phyloP scores from a whole-genome alignment of 257 asterid species.

The Gentiana dahurica region DNA sequence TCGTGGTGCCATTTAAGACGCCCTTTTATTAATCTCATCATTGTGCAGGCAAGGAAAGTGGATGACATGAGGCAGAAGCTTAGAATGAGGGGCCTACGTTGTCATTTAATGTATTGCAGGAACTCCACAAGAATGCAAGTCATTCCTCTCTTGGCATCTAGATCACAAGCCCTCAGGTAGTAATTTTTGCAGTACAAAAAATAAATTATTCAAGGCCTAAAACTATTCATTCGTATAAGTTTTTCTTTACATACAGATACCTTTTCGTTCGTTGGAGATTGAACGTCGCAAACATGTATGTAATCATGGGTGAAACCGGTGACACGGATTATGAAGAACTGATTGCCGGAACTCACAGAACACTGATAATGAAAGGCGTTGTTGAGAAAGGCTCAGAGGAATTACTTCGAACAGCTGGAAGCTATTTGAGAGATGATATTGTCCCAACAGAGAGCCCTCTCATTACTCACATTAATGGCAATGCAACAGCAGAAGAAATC shows the following conservation, averaged over 20 bases:
- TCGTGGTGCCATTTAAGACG: background rate
- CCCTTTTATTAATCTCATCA: background rate
- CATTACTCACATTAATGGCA: constrained; percentile 26
- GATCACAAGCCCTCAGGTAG: constrained; percentile 90
- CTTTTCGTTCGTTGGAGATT: constrained; percentile 80
- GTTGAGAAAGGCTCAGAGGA: constrained; percentile 69
- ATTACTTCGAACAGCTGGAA: constrained; percentile 53
- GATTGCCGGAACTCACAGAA: constrained; percentile 70
- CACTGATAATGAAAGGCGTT: constrained; percentile 47
- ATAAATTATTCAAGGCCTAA: too few relatives aligned
- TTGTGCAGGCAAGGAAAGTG: constrained; percentile 58
- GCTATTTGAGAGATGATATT: constrained; percentile 64
- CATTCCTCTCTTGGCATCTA: constrained; percentile 77
- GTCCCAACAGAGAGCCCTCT: constrained; percentile 59
- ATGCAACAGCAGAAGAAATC: constrained; percentile 42
- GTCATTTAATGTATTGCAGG: constrained; percentile 85
- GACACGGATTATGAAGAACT: constrained; percentile 82
- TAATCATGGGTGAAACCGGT: constrained; percentile 78
- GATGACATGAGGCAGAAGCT: constrained; percentile 85
- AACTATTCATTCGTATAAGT: too few relatives aligned
- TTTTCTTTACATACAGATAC: constrained; percentile 29
- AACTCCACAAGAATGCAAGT: constrained; percentile 78
- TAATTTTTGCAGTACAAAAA: background rate
- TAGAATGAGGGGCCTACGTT: constrained; percentile 81
- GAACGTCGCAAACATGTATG: constrained; percentile 70